Percentiles rank a stretch among this genome's conserved stretches.
These are phyloP conservation scores for Plicaturopsis crispa DNA, from an alignment of 768 basidiomycete species.

Conservation along the genomic window DNA sequence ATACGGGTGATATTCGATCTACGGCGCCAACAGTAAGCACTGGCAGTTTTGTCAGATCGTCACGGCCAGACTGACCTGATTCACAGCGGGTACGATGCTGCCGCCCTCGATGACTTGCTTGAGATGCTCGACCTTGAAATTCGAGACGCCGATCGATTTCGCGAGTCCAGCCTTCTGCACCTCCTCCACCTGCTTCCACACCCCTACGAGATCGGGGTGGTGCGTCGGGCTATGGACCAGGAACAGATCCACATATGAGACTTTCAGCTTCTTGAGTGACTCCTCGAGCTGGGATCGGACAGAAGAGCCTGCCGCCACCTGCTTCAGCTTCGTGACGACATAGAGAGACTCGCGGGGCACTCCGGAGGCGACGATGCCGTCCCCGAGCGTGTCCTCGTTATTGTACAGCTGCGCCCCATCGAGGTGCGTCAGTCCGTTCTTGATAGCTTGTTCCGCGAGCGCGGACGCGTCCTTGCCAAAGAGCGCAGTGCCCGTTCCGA, in stretches of 20 bases:
- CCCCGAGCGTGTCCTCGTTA: conserved; percentile 48
- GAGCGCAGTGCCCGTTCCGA: conserved; percentile 55
- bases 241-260: conserved; percentile 54
- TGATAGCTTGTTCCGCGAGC: conserved; percentile 27
- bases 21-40: too few species aligned
- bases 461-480: conserved; percentile 34
- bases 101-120: conserved; percentile 33
- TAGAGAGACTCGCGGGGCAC: conserved; percentile 49
- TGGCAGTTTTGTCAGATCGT: too few species aligned
- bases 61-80: conserved; percentile 34
- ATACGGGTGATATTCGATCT: conserved; percentile 33
- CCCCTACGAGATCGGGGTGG: conserved; percentile 21
- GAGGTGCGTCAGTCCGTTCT: conserved; percentile 51
- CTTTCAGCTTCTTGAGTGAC: conserved; percentile 47
- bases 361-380: conserved; percentile 40
- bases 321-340: conserved; percentile 50
- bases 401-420: conserved; percentile 56
- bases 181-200: conserved; percentile 59
- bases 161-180: conserved; percentile 33
- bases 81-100: conserved; percentile 43
- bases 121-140: conserved; percentile 40
- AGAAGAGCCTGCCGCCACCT: conserved; percentile 28
- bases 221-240: conserved; percentile 49
- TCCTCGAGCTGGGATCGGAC: conserved; percentile 40
- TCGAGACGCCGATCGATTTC: conserved; percentile 44